Conservation (phyloP, 129 eudicot genomes). For the Glebionis coronaria region DNA sequence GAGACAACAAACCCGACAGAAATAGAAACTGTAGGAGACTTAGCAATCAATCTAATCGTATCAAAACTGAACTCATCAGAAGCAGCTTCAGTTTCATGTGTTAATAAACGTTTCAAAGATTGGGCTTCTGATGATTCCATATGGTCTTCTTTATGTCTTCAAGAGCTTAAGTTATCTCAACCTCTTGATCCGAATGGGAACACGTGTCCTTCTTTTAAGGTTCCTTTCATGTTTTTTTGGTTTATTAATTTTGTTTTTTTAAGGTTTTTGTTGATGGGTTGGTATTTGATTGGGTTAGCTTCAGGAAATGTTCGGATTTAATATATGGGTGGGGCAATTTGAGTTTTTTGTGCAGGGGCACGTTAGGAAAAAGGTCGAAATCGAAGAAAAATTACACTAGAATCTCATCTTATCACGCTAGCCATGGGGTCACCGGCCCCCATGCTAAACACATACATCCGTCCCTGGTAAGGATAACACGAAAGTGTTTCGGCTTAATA, state of each 20-base stretch:
- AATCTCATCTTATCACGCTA: too few relatives aligned
- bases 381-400: too few relatives aligned
- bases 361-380: too few relatives aligned
- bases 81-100: constrained; percentile 45
- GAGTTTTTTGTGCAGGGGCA: too few relatives aligned
- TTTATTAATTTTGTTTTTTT: neutral
- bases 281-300: too few relatives aligned
- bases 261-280: neutral
- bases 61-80: constrained; percentile 51
- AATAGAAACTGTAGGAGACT: constrained; percentile 47
- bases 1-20: constrained; percentile 1
- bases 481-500: too few relatives aligned
- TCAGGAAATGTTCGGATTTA: too few relatives aligned
- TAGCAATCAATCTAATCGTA: constrained; percentile 49
- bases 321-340: too few relatives aligned
- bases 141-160: constrained; percentile 54
- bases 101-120: constrained; percentile 38
- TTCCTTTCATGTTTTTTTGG: neutral
- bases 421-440: too few relatives aligned
- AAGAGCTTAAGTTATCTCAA: constrained; percentile 46
- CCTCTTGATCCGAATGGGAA: constrained; percentile 54
- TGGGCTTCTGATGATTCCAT: constrained; percentile 68
- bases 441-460: too few relatives aligned
- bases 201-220: constrained; percentile 56
- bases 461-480: too few relatives aligned